Percentiles rank a stretch among this genome's conserved stretches.
These are phyloP conservation scores for Malus hybrid DNA, from an alignment of 331 rosid genomes.

Conservation along the genomic window DNA sequence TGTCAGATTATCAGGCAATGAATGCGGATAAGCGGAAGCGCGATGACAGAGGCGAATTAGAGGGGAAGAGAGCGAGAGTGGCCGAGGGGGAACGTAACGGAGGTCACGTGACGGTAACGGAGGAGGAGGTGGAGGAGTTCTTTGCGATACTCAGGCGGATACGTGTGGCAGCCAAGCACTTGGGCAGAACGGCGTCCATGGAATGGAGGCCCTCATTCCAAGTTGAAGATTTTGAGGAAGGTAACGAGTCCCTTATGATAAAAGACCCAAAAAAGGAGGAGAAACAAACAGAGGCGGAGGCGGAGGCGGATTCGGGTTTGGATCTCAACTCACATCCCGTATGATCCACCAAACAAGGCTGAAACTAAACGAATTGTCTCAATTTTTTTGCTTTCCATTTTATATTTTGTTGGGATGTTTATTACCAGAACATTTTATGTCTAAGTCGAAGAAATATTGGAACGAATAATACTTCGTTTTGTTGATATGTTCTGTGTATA, in stretches of 20 bases:
- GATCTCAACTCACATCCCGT: constrained; percentile 32
- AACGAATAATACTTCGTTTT: background rate
- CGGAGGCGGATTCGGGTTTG: constrained; percentile 10
- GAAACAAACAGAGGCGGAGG: background rate
- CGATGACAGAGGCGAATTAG: background rate
- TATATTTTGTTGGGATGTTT: background rate
- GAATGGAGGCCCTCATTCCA: constrained; percentile 1
- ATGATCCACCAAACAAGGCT: background rate
- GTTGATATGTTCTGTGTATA: background rate
- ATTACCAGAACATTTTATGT: background rate
- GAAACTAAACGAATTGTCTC: background rate
- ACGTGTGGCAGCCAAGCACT: constrained; percentile 23
- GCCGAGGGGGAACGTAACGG: background rate
- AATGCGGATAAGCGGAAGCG: constrained; percentile 14
- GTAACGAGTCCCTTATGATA: background rate
- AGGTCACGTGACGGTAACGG: constrained; percentile 16
- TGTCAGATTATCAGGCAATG: background rate
- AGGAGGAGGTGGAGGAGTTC: constrained; percentile 43
- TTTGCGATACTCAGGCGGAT: constrained; percentile 31
- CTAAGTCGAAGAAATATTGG: background rate
- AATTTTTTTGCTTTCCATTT: background rate
- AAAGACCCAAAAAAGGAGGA: background rate
- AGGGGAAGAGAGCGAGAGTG: background rate
- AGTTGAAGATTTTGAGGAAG: constrained; percentile 11
- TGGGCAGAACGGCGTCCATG: constrained; percentile 2